Evolutionary conservation across 1,284 basidiomycete species (phyloP).

Genomic region (Fomitopsis betulina): DNA sequence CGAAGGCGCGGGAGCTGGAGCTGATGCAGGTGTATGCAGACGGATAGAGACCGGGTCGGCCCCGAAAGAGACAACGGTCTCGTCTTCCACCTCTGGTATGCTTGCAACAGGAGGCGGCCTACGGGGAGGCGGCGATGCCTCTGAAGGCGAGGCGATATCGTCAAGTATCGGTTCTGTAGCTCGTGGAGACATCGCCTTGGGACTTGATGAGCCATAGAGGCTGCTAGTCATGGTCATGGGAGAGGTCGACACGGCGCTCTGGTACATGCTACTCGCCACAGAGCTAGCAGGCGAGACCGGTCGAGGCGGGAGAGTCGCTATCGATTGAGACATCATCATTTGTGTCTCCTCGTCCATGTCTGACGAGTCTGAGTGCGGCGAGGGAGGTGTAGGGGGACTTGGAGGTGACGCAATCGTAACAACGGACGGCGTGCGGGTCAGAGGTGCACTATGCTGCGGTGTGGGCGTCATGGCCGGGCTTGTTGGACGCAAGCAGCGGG

Average conservation of each 20-base stretch:
- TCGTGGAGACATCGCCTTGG: slow-evolving; percentile 1
- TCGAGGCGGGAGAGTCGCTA: slow-evolving; percentile 47
- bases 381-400: slow-evolving; percentile 19
- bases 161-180: background rate
- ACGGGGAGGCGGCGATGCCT: slow-evolving; percentile 2
- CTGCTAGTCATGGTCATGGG: slow-evolving; percentile 9
- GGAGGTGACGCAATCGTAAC: background rate
- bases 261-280: slow-evolving; percentile 49
- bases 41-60: slow-evolving; percentile 50
- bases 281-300: slow-evolving; percentile 41
- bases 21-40: slow-evolving; percentile 42
- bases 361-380: slow-evolving; percentile 34
- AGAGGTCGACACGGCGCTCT: slow-evolving; percentile 61
- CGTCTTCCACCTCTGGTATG: slow-evolving; percentile 30
- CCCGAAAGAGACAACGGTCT: slow-evolving; percentile 53
- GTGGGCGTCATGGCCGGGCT: slow-evolving; percentile 10
- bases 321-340: slow-evolving; percentile 70
- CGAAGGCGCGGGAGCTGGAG: background rate
- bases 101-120: slow-evolving; percentile 3
- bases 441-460: slow-evolving; percentile 5
- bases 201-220: slow-evolving; percentile 9
- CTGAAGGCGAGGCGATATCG: background rate
- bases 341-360: slow-evolving; percentile 61
- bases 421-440: background rate
- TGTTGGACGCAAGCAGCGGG: slow-evolving; percentile 34